Conservation (phyloP, 179 eudicot species). For the Gypsophila paniculata region DNA sequence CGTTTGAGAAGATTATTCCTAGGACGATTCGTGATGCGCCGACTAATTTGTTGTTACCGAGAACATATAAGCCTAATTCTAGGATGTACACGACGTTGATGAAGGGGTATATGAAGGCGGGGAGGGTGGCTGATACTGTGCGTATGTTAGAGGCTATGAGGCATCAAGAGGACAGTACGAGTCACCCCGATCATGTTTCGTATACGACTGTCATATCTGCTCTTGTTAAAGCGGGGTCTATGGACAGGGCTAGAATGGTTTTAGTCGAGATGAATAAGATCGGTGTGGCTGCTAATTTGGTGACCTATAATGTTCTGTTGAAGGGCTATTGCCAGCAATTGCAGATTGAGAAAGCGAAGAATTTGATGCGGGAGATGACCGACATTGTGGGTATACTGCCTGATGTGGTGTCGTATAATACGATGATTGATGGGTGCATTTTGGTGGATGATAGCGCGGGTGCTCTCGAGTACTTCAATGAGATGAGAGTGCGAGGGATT, state of each 20-base stretch:
- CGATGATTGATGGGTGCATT: conserved; percentile 85
- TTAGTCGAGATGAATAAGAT: conserved; percentile 69
- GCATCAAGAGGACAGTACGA: conserved; percentile 56
- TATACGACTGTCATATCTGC: conserved; percentile 90
- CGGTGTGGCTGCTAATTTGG: conserved; percentile 61
- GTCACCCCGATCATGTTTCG: conserved; percentile 87
- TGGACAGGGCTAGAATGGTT: conserved; percentile 77
- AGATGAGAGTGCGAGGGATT: conserved; percentile 82
- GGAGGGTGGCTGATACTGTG: conserved; percentile 71
- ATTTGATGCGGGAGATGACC: conserved; percentile 61
- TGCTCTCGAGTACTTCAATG: conserved; percentile 78
- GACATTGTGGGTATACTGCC: conserved; percentile 51
- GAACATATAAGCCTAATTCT: conserved; percentile 50
- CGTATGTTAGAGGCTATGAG: conserved; percentile 89
- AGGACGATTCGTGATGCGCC: conserved; percentile 21
- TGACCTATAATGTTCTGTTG: conserved; percentile 81
- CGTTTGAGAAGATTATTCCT: conserved; percentile 62
- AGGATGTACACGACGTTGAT: conserved; percentile 88
- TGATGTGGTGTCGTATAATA: conserved; percentile 91
- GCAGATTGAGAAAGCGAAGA: conserved; percentile 76
- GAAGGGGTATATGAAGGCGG: conserved; percentile 96
- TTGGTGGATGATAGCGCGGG: conserved; percentile 77
- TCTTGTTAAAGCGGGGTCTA: conserved; percentile 67
- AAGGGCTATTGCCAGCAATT: conserved; percentile 90
- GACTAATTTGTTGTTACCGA: conserved; percentile 63